phyloP scores from a whole-genome alignment of 495 filamentous ascomycete genomes.

The Xylona heveae region DNA sequence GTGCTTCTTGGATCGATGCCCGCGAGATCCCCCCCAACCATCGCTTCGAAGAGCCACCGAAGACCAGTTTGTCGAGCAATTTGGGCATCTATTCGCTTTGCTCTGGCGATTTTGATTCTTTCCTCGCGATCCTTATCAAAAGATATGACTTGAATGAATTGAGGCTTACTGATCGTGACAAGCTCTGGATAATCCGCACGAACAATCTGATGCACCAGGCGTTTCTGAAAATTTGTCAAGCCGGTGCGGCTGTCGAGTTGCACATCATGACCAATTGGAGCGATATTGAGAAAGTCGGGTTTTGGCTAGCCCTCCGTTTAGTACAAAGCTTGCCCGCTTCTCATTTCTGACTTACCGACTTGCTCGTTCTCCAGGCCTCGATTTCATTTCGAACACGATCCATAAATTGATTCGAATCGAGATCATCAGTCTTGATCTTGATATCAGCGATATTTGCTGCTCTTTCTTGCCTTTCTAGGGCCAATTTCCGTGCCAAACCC shows the following conservation, averaged over 20 bases:
- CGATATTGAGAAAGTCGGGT: conserved; percentile 19
- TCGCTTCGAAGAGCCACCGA: conserved; percentile 47
- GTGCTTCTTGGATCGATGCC: conserved; percentile 21
- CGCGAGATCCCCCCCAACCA: conserved; percentile 34
- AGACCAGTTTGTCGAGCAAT: conserved; percentile 35
- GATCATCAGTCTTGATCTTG: conserved; percentile 29
- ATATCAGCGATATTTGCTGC: conserved; percentile 21
- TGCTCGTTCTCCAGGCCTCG: conserved; percentile 21
- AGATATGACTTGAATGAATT: conserved; percentile 30
- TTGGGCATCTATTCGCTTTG: conserved; percentile 18
- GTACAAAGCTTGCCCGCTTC: conserved; percentile 4
- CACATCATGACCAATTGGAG: conserved; percentile 1
- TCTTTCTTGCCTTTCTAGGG: conserved; percentile 14
- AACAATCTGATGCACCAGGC: conserved; percentile 47
- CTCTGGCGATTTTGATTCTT: conserved; percentile 15
- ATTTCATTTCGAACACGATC: conserved; percentile 24
- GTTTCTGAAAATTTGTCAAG: conserved; percentile 31
- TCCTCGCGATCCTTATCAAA: conserved; percentile 27
- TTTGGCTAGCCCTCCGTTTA: conserved; percentile 11
- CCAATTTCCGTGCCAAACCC: conserved; percentile 17
- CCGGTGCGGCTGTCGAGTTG: conserved; percentile 1
- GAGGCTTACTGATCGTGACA: conserved; percentile 20
- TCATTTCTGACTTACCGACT: conserved; percentile 2
- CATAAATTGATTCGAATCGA: conserved; percentile 33
- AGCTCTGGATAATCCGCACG: conserved; percentile 37